Conservation (phyloP, 1,139 yeast genomes). For the Yamadazyma songkhlaensis region DNA sequence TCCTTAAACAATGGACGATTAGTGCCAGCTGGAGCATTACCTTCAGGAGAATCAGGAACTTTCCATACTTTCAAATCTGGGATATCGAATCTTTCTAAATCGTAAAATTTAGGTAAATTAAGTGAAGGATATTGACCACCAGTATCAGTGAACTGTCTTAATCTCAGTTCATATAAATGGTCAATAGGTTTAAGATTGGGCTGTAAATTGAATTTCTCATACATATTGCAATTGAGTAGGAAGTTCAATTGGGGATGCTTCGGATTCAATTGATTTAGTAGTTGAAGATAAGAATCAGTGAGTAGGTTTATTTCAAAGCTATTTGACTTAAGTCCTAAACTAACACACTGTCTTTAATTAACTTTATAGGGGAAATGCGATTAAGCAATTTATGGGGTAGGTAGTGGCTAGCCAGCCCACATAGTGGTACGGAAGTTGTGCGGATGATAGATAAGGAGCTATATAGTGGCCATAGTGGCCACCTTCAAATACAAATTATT, state of each 20-base stretch:
- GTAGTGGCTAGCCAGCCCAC: slow-evolving; percentile 1
- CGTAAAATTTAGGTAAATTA: slow-evolving; percentile 83
- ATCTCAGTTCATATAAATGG: slow-evolving; percentile 69
- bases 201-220: slow-evolving; percentile 44
- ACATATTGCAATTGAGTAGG: slow-evolving; percentile 7
- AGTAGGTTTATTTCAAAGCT: background rate
- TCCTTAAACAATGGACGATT: slow-evolving; percentile 76
- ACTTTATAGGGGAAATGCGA: background rate
- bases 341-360: too few relatives aligned
- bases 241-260: too few relatives aligned
- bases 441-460: too few relatives aligned
- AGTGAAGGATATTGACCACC: slow-evolving; percentile 69
- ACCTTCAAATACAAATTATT: too few relatives aligned
- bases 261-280: background rate
- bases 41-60: slow-evolving; percentile 54
- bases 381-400: slow-evolving; percentile 1
- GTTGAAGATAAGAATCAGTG: background rate
- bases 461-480: too few relatives aligned
- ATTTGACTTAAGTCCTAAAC: background rate
- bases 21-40: slow-evolving; percentile 26
- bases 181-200: slow-evolving; percentile 87
- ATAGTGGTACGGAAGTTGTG: too few relatives aligned
- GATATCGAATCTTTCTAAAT: slow-evolving; percentile 51
- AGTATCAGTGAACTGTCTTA: slow-evolving; percentile 73
- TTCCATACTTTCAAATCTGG: slow-evolving; percentile 53